A percentile compares a stretch with the other conserved stretches of the same genome.
Conservation (phyloP, 1,139 yeast species). For the Magnusiomyces magnusii region DNA sequence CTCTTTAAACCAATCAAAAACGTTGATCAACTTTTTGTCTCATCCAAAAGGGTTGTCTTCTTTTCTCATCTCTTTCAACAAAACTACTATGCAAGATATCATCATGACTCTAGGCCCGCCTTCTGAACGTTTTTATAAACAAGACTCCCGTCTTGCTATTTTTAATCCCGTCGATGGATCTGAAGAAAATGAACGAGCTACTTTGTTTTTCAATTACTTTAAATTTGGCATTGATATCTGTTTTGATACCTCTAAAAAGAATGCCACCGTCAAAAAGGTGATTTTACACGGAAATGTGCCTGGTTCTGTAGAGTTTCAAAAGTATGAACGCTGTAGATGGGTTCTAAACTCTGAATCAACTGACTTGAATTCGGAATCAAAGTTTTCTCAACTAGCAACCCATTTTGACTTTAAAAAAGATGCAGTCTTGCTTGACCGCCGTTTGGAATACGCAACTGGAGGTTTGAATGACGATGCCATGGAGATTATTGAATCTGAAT, state of each 20-base stretch:
- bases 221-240: constrained; percentile 29
- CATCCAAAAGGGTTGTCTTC: constrained; percentile 18
- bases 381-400: constrained; percentile 16
- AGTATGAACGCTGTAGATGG: constrained; percentile 31
- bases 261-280: constrained; percentile 26
- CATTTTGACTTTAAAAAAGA: constrained; percentile 13
- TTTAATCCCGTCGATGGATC: constrained; percentile 22
- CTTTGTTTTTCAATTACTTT: constrained; percentile 30
- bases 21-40: constrained; percentile 16
- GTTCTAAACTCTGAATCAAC: neutral
- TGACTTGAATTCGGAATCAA: constrained; percentile 17
- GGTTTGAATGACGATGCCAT: constrained; percentile 12
- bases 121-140: constrained; percentile 28
- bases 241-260: constrained; percentile 23
- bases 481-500: constrained; percentile 26
- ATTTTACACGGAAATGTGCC: constrained; percentile 32
- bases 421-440: constrained; percentile 27
- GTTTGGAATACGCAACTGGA: constrained; percentile 8
- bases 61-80: constrained; percentile 16
- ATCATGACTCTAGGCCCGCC: constrained; percentile 32
- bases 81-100: constrained; percentile 28
- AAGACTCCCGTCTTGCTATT: constrained; percentile 27
- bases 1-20: constrained; percentile 11
- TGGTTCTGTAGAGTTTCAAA: constrained; percentile 28
- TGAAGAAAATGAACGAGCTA: constrained; percentile 15